Evolutionary conservation across 768 basidiomycete genomes (phyloP).

Genomic region (Panus rudis): DNA sequence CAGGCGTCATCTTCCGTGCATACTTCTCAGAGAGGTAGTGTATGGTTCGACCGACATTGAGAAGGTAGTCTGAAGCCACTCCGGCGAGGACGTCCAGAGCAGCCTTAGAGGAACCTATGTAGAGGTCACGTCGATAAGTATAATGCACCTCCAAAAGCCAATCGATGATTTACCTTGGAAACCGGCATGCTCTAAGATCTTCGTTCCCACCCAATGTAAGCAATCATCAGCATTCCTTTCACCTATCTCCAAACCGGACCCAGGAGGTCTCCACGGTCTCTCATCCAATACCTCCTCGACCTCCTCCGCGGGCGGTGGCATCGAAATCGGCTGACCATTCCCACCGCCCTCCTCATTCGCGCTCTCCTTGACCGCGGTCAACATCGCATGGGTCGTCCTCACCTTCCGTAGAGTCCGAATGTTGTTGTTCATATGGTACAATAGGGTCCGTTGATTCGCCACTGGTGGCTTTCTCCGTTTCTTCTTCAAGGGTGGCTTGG

Average conservation of each 20-base stretch:
- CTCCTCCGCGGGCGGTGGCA: conserved; percentile 19
- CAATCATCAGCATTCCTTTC: conserved; percentile 55
- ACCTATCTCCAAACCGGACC: conserved; percentile 43
- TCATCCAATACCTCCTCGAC: conserved; percentile 42
- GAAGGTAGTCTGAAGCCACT: conserved; percentile 73
- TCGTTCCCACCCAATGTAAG: conserved; percentile 63
- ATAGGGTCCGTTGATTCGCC: conserved; percentile 33
- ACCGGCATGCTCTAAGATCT: conserved; percentile 83
- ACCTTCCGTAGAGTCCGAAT: conserved; percentile 69
- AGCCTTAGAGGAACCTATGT: conserved; percentile 61
- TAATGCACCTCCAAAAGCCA: no score
- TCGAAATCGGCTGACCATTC: not conserved
- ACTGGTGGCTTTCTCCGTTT: conserved; percentile 22
- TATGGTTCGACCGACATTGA: conserved; percentile 83
- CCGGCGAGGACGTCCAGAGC: conserved; percentile 73
- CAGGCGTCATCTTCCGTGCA: conserved; percentile 70
- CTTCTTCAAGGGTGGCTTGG: conserved; percentile 26
- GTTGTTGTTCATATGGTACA: conserved; percentile 71
- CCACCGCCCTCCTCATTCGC: conserved; percentile 21
- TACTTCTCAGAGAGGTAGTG: conserved; percentile 78
- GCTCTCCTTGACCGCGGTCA: conserved; percentile 46
- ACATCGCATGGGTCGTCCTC: conserved; percentile 65
- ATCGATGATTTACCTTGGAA: conserved; percentile 70
- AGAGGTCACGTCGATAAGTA: not conserved
- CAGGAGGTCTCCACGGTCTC: conserved; percentile 44